Conservation (phyloP, 1,284 basidiomycete species). For the Phylloboletellus chloephorus region DNA sequence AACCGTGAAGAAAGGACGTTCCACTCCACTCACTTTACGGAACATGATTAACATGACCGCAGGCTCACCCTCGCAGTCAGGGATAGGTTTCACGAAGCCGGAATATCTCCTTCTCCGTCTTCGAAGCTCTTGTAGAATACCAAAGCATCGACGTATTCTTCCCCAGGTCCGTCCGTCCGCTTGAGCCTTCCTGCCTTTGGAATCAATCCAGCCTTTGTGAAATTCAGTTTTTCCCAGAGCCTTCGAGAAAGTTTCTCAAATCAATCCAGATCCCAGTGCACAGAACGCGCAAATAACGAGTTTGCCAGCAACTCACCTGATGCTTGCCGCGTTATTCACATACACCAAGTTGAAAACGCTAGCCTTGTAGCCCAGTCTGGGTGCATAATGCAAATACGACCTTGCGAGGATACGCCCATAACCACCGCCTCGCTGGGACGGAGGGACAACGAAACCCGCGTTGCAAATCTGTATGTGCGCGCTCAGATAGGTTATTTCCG, state of each 20-base stretch:
- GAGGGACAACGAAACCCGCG: slow-evolving; percentile 84
- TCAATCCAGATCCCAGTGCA: background rate
- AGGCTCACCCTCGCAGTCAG: slow-evolving; percentile 1
- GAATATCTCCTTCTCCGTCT: slow-evolving; percentile 6
- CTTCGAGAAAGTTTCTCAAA: slow-evolving; percentile 30
- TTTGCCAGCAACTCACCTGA: slow-evolving; percentile 51
- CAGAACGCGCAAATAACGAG: too few relatives aligned
- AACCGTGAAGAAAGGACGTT: background rate
- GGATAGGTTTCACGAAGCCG: background rate
- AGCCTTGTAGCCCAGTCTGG: slow-evolving; percentile 73
- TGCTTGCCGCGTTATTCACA: slow-evolving; percentile 70
- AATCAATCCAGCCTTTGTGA: slow-evolving; percentile 77
- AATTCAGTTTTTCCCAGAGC: slow-evolving; percentile 85
- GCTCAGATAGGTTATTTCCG: slow-evolving; percentile 16
- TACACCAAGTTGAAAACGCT: slow-evolving; percentile 95
- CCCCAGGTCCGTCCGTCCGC: slow-evolving; percentile 58
- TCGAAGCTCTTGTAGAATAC: slow-evolving; percentile 79
- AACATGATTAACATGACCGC: background rate
- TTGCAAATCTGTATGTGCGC: slow-evolving; percentile 65
- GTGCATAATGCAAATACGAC: slow-evolving; percentile 81
- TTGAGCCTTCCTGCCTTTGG: slow-evolving; percentile 80
- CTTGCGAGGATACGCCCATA: slow-evolving; percentile 72
- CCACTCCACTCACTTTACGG: background rate
- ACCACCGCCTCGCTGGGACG: slow-evolving; percentile 59
- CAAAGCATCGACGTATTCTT: slow-evolving; percentile 87